These are phyloP conservation scores for Ustilaginoidea virens DNA, from an alignment of 2,329 filamentous ascomycete species.

Conservation along the genomic window DNA sequence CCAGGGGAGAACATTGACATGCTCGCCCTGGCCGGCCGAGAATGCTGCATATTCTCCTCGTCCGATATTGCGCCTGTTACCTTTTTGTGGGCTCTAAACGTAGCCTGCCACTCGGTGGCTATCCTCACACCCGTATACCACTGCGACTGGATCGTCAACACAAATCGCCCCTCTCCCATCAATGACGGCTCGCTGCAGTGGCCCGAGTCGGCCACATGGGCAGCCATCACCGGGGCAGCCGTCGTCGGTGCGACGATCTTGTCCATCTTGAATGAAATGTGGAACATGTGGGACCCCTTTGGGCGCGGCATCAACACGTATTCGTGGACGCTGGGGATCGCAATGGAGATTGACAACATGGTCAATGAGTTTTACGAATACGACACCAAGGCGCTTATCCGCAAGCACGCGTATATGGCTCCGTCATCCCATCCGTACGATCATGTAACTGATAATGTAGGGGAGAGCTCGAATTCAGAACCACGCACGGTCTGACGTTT, in stretches of 20 bases:
- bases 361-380: conserved; percentile 13
- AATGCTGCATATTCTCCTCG: conserved; percentile 7
- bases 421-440: neutral
- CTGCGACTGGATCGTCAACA: conserved; percentile 8
- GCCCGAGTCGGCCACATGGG: conserved; percentile 1
- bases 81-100: conserved; percentile 8
- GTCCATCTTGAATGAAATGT: conserved; percentile 10
- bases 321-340: conserved; percentile 13
- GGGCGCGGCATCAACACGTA: conserved; percentile 9
- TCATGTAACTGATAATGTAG: neutral
- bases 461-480: neutral
- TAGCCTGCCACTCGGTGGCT: conserved; percentile 5
- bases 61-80: conserved; percentile 8
- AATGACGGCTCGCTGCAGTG: conserved; percentile 1
- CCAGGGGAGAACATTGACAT: conserved; percentile 13
- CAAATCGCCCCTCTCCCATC: neutral
- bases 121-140: conserved; percentile 7
- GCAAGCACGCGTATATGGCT: conserved; percentile 8
- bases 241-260: conserved; percentile 6
- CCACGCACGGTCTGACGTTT: neutral
- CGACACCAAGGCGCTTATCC: conserved; percentile 4
- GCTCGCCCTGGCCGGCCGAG: conserved; percentile 8
- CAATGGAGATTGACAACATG: conserved; percentile 13
- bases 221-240: conserved; percentile 4
- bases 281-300: conserved; percentile 13